phyloP scores from a whole-genome alignment of 768 basidiomycete genomes.

The Glaciozyma antarctica region DNA sequence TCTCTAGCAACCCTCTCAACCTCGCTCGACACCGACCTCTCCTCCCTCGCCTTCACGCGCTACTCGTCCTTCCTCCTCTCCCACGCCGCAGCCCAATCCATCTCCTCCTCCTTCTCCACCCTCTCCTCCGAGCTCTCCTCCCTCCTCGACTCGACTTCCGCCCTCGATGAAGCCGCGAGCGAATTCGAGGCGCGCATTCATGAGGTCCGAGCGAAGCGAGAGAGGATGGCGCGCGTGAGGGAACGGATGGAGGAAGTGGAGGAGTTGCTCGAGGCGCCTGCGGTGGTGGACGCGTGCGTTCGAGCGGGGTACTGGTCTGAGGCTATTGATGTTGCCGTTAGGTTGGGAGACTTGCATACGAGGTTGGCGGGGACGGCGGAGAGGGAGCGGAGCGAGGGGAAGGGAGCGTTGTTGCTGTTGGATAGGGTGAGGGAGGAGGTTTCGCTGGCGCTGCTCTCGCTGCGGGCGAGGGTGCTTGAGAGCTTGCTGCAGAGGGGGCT shows the following conservation, averaged over 20 bases:
- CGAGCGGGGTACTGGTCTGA: slow-evolving; percentile 87
- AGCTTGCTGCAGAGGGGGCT: slow-evolving; percentile 27
- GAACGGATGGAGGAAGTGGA: slow-evolving; percentile 89
- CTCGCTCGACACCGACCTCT: slow-evolving; percentile 33
- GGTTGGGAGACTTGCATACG: slow-evolving; percentile 20
- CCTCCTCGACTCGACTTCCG: slow-evolving; percentile 26
- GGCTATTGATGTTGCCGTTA: slow-evolving; percentile 64
- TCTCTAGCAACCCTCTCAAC: slow-evolving; percentile 14
- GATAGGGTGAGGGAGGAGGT: slow-evolving; percentile 27
- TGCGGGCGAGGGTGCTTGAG: slow-evolving; percentile 29
- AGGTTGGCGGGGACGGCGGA: not conserved
- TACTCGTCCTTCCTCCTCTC: slow-evolving; percentile 33
- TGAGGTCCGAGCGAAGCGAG: slow-evolving; percentile 17
- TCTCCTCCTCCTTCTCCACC: slow-evolving; percentile 22
- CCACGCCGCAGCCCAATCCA: slow-evolving; percentile 18
- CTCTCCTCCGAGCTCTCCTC: slow-evolving; percentile 18
- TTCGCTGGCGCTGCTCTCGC: slow-evolving; percentile 14
- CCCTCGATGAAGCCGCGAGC: slow-evolving; percentile 11
- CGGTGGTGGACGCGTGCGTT: slow-evolving; percentile 85
- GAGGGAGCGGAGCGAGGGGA: slow-evolving; percentile 5
- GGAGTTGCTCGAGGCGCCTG: slow-evolving; percentile 80
- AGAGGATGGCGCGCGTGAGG: slow-evolving; percentile 54
- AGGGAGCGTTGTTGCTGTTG: slow-evolving; percentile 16
- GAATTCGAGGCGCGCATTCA: slow-evolving; percentile 12
- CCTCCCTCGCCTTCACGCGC: slow-evolving; percentile 31